These are phyloP conservation scores for Oryza coarctata DNA, from an alignment of 176 grass and related monocot genomes.

Conservation along the genomic window DNA sequence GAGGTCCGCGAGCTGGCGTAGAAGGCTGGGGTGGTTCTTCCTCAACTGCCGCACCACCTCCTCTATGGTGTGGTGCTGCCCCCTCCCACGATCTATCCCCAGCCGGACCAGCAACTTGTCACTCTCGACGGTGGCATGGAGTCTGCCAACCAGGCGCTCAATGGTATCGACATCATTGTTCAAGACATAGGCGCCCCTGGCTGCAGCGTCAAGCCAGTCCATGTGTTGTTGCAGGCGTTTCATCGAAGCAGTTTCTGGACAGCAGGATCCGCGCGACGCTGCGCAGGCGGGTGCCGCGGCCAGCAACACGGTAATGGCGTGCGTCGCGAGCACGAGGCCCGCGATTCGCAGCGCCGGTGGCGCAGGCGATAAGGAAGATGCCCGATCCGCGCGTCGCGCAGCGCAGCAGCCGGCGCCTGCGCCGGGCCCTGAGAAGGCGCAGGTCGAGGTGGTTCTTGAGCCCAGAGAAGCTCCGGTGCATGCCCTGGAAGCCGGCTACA, in stretches of 20 bases:
- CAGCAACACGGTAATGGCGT: slow-evolving; percentile 41
- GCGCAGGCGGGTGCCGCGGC: slow-evolving; percentile 27
- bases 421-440: slow-evolving; percentile 56
- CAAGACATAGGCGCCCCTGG: slow-evolving; percentile 78
- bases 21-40: slow-evolving; percentile 72
- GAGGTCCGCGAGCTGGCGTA: slow-evolving; percentile 69
- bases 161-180: slow-evolving; percentile 83
- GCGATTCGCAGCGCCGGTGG: slow-evolving; percentile 45
- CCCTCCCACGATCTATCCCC: slow-evolving; percentile 68
- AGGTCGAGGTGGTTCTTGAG: slow-evolving; percentile 74
- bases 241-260: slow-evolving; percentile 34
- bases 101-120: slow-evolving; percentile 72
- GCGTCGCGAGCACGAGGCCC: slow-evolving; percentile 62
- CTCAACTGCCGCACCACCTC: slow-evolving; percentile 73
- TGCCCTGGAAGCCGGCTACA: slow-evolving; percentile 49
- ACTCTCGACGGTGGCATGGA: slow-evolving; percentile 75
- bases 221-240: slow-evolving; percentile 57
- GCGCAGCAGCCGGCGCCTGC: slow-evolving; percentile 42
- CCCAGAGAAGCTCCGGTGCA: slow-evolving; percentile 58
- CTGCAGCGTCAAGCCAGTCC: slow-evolving; percentile 66
- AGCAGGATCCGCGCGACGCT: slow-evolving; percentile 32
- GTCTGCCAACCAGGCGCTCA: slow-evolving; percentile 68
- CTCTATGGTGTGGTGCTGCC: slow-evolving; percentile 77
- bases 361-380: slow-evolving; percentile 58
- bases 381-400: slow-evolving; percentile 52